Conservation (phyloP, 2,329 filamentous ascomycete species). For the Neofusicoccum umdonicola region DNA sequence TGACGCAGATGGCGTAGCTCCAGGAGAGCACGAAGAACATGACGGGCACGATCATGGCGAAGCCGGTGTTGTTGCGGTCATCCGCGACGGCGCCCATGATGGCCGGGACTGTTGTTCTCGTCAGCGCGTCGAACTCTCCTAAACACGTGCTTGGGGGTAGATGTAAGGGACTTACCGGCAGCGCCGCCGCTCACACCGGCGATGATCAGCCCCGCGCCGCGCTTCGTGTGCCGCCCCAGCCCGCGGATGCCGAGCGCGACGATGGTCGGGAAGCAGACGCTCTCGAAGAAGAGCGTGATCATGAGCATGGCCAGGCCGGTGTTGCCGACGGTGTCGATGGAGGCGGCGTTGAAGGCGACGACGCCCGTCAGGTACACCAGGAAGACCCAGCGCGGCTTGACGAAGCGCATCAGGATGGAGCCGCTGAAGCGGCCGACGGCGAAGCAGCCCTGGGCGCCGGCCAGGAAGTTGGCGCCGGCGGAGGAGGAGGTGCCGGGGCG, state of each 20-base stretch:
- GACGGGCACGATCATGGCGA: slow-evolving; percentile 66
- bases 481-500: slow-evolving; percentile 30
- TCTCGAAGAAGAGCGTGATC: slow-evolving; percentile 76
- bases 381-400: slow-evolving; percentile 68
- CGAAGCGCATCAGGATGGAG: slow-evolving; percentile 62
- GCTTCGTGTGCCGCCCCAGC: slow-evolving; percentile 73
- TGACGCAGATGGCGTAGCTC: slow-evolving; percentile 50
- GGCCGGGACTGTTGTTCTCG: slow-evolving; percentile 58
- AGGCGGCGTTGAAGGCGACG: slow-evolving; percentile 58
- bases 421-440: slow-evolving; percentile 70
- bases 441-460: slow-evolving; percentile 72
- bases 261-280: slow-evolving; percentile 78
- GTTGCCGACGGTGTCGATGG: slow-evolving; percentile 53
- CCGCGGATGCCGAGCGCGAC: slow-evolving; percentile 76
- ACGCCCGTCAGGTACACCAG: slow-evolving; percentile 64
- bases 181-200: slow-evolving; percentile 72
- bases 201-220: slow-evolving; percentile 71
- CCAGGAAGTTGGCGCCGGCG: slow-evolving; percentile 65
- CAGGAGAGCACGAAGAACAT: slow-evolving; percentile 49
- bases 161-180: slow-evolving; percentile 24
- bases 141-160: too few species aligned
- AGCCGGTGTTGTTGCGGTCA: slow-evolving; percentile 55
- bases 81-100: slow-evolving; percentile 69
- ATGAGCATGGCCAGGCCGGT: slow-evolving; percentile 62
- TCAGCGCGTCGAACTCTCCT: too few species aligned